phyloP scores from a whole-genome alignment of 805 yeast genomes.

The Cyberlindnera amylophila region DNA sequence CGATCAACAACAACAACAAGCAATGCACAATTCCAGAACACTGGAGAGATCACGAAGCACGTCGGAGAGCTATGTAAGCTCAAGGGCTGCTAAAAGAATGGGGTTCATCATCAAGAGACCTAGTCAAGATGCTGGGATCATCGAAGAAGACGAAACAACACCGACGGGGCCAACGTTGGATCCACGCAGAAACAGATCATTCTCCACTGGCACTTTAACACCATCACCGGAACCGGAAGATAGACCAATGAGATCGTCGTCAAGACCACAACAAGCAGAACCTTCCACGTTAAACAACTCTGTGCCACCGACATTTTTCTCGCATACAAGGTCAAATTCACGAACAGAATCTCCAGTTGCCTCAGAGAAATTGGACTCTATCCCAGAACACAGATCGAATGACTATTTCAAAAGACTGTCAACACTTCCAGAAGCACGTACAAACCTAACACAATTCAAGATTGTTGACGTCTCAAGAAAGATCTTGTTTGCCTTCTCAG shows the following conservation, averaged over 20 bases:
- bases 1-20: constrained; percentile 1
- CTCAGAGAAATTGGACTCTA: constrained; percentile 13
- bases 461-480: constrained; percentile 52
- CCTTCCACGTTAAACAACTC: neutral
- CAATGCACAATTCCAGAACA: constrained; percentile 1
- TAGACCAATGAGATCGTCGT: neutral
- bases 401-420: constrained; percentile 66
- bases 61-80: constrained; percentile 43
- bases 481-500: constrained; percentile 57
- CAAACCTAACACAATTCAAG: constrained; percentile 17
- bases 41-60: constrained; percentile 32
- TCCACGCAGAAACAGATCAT: constrained; percentile 23
- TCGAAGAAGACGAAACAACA: constrained; percentile 24
- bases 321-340: constrained; percentile 3
- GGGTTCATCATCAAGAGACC: constrained; percentile 56
- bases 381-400: constrained; percentile 46
- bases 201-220: constrained; percentile 14
- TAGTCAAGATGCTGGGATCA: constrained; percentile 25
- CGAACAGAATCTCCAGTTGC: constrained; percentile 13
- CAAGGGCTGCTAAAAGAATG: constrained; percentile 73
- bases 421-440: constrained; percentile 50
- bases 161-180: constrained; percentile 10
- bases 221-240: constrained; percentile 6
- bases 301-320: neutral
- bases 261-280: neutral